Base-by-base conservation (phyloP, 169 alveolate species). In the Plasmodium adleri region DNA sequence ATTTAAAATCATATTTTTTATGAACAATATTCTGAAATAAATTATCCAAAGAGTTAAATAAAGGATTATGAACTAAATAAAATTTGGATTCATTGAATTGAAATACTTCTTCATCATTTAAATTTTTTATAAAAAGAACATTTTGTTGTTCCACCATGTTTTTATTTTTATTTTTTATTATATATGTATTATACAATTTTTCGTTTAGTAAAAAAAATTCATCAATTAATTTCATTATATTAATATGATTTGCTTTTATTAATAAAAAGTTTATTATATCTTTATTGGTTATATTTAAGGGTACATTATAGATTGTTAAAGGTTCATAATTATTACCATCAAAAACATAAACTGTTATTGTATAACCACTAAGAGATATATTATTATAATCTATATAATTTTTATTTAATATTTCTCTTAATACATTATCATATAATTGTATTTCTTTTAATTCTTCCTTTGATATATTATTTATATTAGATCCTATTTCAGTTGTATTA, bases 241-340 rank as follows among this genome's bases (percentile, higher is more conserved):
- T 86, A 50, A 86, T 22, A 72, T 86, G 88, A 45, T 86, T 86
- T n/a, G 92, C 56, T 56, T 86, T 86, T 4, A 58, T 72, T 24
- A 86, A 43, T 49, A 86, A 66, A 50, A 86, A 86, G 70, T 32
- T 72, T 24, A 86, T 86, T 26, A 86, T 72, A 52, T 86, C 92
- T 64, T 86, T 70, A 8, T 86, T 86, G 1, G 92, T 86, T 58
- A 75, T 74, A 73, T 72, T 72, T 54, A 86, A 26, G n/a, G 92
- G 92, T 52, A 86, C 87, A 45, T 86, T 86, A 54, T 59, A 50
- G 17, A 86, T 86, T 3, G 32, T 28, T 15, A 50, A 58, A 20
- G 71, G 74, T 22, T 72, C 47, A 45, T 86, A 86, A 1, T 39
- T 13, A 49, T n/a, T 47, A n/a, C 92, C 92, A 39, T 70, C 74